These are phyloP conservation scores for Pythium biforme DNA, from an alignment of 352 stramenopile species.

Conservation along the genomic window DNA sequence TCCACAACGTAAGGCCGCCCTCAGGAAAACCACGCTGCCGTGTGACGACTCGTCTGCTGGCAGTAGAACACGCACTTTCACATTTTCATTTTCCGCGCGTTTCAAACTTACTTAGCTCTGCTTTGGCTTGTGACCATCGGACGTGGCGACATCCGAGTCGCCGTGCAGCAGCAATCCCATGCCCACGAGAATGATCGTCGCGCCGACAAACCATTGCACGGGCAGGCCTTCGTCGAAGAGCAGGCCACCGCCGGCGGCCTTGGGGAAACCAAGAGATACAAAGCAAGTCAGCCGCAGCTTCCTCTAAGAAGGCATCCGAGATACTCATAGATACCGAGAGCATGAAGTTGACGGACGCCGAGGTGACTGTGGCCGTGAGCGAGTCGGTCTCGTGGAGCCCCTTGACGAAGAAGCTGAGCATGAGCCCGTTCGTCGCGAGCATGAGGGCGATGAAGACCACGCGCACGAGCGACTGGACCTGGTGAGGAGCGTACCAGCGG, in stretches of 20 bases:
- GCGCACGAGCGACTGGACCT: slow-evolving; percentile 38
- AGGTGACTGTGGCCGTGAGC: slow-evolving; percentile 82
- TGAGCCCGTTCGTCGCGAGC: slow-evolving; percentile 67
- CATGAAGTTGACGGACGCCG: slow-evolving; percentile 79
- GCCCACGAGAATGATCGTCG: slow-evolving; percentile 65
- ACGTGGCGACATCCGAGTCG: slow-evolving; percentile 28
- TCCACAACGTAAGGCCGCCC: slow-evolving; percentile 8
- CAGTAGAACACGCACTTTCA: slow-evolving; percentile 9
- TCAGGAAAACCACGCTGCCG: slow-evolving; percentile 1
- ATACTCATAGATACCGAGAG: too few species aligned
- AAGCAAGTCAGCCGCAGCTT: too few species aligned
- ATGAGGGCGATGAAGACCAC: slow-evolving; percentile 63
- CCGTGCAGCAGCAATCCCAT: slow-evolving; percentile 70
- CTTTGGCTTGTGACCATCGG: slow-evolving; percentile 25
- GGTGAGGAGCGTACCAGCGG: neutral
- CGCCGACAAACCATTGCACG: slow-evolving; percentile 73
- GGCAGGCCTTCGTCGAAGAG: slow-evolving; percentile 74
- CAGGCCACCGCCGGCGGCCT: slow-evolving; percentile 53
- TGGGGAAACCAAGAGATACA: too few species aligned
- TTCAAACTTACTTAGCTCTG: too few species aligned
- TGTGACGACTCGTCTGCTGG: neutral
- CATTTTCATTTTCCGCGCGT: neutral
- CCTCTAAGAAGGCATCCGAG: too few species aligned
- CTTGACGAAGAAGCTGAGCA: slow-evolving; percentile 83
- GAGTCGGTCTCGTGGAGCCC: slow-evolving; percentile 84